Base-by-base conservation (phyloP, 768 basidiomycete species). In the Tulasnella sp. region DNA sequence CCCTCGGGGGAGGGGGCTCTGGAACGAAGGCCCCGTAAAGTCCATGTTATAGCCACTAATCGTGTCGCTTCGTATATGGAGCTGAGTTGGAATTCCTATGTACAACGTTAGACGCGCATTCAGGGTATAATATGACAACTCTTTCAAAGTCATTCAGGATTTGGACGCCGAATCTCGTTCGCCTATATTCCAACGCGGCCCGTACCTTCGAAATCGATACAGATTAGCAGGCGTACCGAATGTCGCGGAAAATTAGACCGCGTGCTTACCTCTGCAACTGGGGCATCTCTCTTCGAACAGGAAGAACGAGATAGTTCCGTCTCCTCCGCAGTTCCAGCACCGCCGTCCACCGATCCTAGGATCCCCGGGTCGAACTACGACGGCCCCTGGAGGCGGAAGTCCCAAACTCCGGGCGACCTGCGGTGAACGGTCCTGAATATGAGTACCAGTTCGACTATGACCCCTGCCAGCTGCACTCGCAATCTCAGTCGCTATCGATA, bases 311-410 rank as follows among this genome's bases (percentile, higher is more conserved):
- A 88, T 82, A 46, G 80, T 84, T 4, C 92, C 93, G 29, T 83
- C 82, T 2, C 93, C 93, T 44, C 85, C 84, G 82, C 93, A 94
- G 32, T 86, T 84, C 88, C 87, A 89, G 83, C 93, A 94, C 80
- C 87, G 74, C 67, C 84, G 80, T 0, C 93, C 93, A 3, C 93
- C 93, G 11, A 94, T 84, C 70, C 92, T 83, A 29, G 90, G 86
- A 82, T 94, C 93, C 2, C 93, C 93, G 0, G 93, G 88, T 0
- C 79, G 79, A 74, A 91, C 87, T 3, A 91, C 85, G 0, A 87
- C 80, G 18, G 89, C 83, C 23, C 87, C 83, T 0, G 86, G 87
- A 23, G 85, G 85, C 0, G 86, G 85, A 7, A 79, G 73, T 29
- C 61, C 61, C 61, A 35, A 67, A 67, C 61, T 35, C 32, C 61